Conservation (phyloP, 2,329 filamentous ascomycete species). For the Epichloe sibirici region DNA sequence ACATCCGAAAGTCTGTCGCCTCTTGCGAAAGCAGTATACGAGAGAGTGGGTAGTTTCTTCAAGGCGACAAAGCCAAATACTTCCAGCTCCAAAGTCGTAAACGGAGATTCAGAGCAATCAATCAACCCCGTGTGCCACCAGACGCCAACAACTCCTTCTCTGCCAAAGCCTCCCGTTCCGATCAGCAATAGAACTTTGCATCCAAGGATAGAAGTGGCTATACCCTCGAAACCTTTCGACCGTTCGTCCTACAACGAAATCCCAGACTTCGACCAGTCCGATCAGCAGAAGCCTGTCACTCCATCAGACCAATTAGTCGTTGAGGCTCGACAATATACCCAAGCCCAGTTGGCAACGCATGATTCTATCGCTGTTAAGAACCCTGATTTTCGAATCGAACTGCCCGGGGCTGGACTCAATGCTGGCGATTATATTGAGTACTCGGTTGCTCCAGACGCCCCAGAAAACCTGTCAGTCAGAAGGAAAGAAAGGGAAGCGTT, state of each 20-base stretch:
- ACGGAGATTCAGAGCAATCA: slow-evolving; percentile 21
- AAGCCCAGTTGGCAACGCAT: neutral
- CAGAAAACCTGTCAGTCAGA: slow-evolving; percentile 35
- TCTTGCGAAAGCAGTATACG: slow-evolving; percentile 30
- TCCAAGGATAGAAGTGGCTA: slow-evolving; percentile 32
- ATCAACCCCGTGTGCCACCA: slow-evolving; percentile 11
- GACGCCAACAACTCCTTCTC: neutral
- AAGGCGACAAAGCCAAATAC: slow-evolving; percentile 24
- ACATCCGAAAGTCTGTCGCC: slow-evolving; percentile 35
- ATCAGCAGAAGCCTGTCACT: slow-evolving; percentile 1
- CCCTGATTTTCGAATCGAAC: slow-evolving; percentile 33
- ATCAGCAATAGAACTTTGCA: slow-evolving; percentile 6
- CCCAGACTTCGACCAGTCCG: slow-evolving; percentile 11
- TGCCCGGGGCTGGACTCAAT: slow-evolving; percentile 32
- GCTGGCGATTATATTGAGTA: slow-evolving; percentile 41
- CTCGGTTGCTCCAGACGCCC: slow-evolving; percentile 33
- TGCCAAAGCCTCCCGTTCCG: neutral
- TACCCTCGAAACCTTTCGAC: slow-evolving; percentile 32
- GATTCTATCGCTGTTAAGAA: slow-evolving; percentile 8
- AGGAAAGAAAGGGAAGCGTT: slow-evolving; percentile 40
- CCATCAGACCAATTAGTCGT: slow-evolving; percentile 10
- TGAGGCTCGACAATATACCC: slow-evolving; percentile 7
- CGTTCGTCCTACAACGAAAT: slow-evolving; percentile 24
- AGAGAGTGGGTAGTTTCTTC: slow-evolving; percentile 28
- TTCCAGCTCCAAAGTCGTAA: slow-evolving; percentile 19